phyloP scores from a whole-genome alignment of 1,284 basidiomycete genomes.

The Inonotus obliquus region DNA sequence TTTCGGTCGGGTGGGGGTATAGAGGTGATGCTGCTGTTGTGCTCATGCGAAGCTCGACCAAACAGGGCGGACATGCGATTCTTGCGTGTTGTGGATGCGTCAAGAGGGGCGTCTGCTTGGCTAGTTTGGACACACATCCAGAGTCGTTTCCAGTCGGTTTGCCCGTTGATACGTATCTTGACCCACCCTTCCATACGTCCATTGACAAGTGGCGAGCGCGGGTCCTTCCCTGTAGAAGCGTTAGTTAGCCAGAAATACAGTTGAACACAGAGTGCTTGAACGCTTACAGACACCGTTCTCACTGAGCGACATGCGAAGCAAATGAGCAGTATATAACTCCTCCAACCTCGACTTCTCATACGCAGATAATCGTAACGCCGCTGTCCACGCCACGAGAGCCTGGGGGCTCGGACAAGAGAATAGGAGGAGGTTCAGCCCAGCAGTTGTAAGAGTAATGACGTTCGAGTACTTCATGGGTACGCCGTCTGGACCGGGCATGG shows the following conservation, averaged over 20 bases:
- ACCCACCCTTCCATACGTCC: slow-evolving; percentile 93
- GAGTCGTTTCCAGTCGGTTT: slow-evolving; percentile 92
- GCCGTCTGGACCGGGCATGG: slow-evolving; percentile 46
- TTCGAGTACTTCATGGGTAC: slow-evolving; percentile 59
- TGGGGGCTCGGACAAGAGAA: slow-evolving; percentile 79
- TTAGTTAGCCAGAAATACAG: slow-evolving; percentile 3
- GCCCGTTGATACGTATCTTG: slow-evolving; percentile 85
- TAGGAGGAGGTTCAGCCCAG: slow-evolving; percentile 85
- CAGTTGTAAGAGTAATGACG: slow-evolving; percentile 91
- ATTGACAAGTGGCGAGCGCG: slow-evolving; percentile 59
- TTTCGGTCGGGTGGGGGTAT: background rate
- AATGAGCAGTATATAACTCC: slow-evolving; percentile 96
- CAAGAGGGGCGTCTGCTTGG: slow-evolving; percentile 21
- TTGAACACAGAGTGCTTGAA: slow-evolving; percentile 8
- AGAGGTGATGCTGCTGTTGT: slow-evolving; percentile 24
- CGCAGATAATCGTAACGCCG: slow-evolving; percentile 83
- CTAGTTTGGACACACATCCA: slow-evolving; percentile 77
- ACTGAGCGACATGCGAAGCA: slow-evolving; percentile 71
- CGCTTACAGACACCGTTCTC: slow-evolving; percentile 38
- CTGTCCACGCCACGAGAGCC: slow-evolving; percentile 84
- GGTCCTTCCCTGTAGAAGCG: slow-evolving; percentile 51
- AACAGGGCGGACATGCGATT: slow-evolving; percentile 71
- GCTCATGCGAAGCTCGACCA: slow-evolving; percentile 36
- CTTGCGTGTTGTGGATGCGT: slow-evolving; percentile 31
- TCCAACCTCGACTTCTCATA: slow-evolving; percentile 97